Evolutionary conservation across 768 basidiomycete species (phyloP).

Genomic region (Lyophyllum atratum): DNA sequence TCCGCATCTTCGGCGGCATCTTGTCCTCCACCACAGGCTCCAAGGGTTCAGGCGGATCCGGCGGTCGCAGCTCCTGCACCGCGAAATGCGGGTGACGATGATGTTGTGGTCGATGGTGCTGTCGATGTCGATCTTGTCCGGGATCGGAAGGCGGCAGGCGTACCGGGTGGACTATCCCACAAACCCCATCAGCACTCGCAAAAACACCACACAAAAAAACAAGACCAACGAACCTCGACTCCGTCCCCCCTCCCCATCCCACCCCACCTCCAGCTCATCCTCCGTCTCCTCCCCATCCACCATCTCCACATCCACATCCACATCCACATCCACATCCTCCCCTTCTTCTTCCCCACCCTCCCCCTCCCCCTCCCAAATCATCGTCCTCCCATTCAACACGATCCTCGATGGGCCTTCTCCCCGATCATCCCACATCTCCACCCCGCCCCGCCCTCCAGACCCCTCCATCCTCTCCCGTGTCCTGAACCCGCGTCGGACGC

Average conservation of each 20-base stretch:
- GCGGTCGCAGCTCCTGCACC: conserved; percentile 1
- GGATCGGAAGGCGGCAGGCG: no score
- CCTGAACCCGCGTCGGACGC: conserved; percentile 57
- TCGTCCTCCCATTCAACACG: neutral
- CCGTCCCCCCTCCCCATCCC: neutral
- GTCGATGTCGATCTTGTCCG: neutral
- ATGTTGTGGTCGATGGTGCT: neutral
- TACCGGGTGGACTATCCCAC: neutral
- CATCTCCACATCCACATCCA: conserved; percentile 5
- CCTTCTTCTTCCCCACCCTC: conserved; percentile 16
- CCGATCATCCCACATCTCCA: conserved; percentile 46
- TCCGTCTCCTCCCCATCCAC: conserved; percentile 10
- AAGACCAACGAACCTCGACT: neutral
- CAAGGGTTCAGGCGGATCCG: conserved; percentile 2
- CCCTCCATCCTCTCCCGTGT: conserved; percentile 57
- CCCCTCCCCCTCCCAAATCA: neutral
- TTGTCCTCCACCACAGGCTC: conserved; percentile 30
- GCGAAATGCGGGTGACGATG: neutral
- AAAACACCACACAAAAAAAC: neutral
- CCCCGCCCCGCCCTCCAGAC: conserved; percentile 64
- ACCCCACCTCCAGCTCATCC: neutral
- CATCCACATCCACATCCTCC: conserved; percentile 1
- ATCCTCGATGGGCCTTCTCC: conserved; percentile 3
- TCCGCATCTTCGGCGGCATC: conserved; percentile 69
- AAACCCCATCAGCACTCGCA: neutral